These are phyloP conservation scores for Apiospora rasikravindrae DNA, from an alignment of 2,329 filamentous ascomycete genomes.

Conservation along the genomic window DNA sequence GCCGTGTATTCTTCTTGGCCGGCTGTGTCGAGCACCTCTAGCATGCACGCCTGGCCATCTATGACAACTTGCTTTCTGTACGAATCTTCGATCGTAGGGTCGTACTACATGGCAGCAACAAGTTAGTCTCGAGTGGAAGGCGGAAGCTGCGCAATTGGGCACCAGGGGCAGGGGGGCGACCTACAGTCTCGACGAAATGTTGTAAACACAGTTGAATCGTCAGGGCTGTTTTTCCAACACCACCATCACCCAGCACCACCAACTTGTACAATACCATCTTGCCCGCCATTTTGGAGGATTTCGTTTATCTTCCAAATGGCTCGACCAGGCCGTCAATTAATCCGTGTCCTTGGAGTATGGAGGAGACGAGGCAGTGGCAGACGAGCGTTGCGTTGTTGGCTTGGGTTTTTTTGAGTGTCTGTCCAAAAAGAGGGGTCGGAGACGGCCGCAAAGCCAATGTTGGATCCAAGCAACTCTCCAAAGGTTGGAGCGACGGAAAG, in stretches of 20 bases:
- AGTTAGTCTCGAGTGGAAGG: not conserved
- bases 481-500: conserved; percentile 6
- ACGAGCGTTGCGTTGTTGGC: not conserved
- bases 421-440: conserved; percentile 17
- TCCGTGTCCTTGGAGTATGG: conserved; percentile 23
- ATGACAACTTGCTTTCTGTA: conserved; percentile 92
- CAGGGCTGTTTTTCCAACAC: conserved; percentile 91
- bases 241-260: conserved; percentile 93
- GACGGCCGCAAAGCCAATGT: conserved; percentile 16
- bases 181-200: conserved; percentile 93
- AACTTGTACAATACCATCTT: conserved; percentile 97
- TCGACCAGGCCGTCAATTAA: conserved; percentile 26
- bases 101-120: conserved; percentile 61
- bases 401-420: conserved; percentile 1
- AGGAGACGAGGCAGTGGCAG: conserved; percentile 24
- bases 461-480: conserved; percentile 16
- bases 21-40: conserved; percentile 95
- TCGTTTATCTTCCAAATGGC: conserved; percentile 19
- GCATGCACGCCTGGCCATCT: conserved; percentile 93
- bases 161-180: conserved; percentile 35
- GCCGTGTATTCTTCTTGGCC: conserved; percentile 99
- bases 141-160: not conserved
- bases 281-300: conserved; percentile 70
- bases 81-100: conserved; percentile 87
- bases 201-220: conserved; percentile 97